Evolutionary conservation across 306 rosid species (phyloP).

Genomic region (Styphnolobium japonicum): DNA sequence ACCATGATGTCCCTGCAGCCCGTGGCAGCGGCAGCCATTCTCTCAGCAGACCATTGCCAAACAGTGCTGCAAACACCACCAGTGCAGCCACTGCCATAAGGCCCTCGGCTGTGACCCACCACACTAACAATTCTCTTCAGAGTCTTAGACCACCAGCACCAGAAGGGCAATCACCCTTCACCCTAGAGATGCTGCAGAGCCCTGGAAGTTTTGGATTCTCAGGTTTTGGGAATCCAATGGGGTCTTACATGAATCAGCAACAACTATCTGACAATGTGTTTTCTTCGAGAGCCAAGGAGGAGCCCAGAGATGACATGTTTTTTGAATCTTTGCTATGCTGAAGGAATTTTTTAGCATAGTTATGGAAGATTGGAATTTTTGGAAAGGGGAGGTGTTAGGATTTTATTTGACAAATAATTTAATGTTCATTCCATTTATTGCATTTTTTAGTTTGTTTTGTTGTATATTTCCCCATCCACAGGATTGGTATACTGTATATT

Average conservation of each 20-base stretch:
- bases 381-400: slow-evolving; percentile 14
- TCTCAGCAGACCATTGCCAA: slow-evolving; percentile 48
- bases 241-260: slow-evolving; percentile 52
- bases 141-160: slow-evolving; percentile 29
- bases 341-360: slow-evolving; percentile 19
- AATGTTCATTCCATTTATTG: slow-evolving; percentile 56
- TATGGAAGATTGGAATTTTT: slow-evolving; percentile 10
- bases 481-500: slow-evolving; percentile 48
- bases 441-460: slow-evolving; percentile 42
- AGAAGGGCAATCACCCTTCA: slow-evolving; percentile 54
- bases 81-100: slow-evolving; percentile 33
- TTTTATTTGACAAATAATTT: slow-evolving; percentile 14
- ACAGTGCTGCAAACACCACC: slow-evolving; percentile 18
- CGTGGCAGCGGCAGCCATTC: slow-evolving; percentile 76
- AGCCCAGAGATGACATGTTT: slow-evolving; percentile 72
- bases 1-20: slow-evolving; percentile 91
- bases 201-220: slow-evolving; percentile 47
- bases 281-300: slow-evolving; percentile 68
- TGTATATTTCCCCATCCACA: slow-evolving; percentile 34
- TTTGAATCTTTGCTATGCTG: slow-evolving; percentile 69
- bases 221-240: slow-evolving; percentile 47
- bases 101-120: slow-evolving; percentile 37
- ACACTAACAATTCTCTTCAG: slow-evolving; percentile 23
- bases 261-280: slow-evolving; percentile 47
- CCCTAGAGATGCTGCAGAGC: slow-evolving; percentile 59